A percentile compares a stretch with the other conserved stretches of the same genome.
phyloP scores from a whole-genome alignment of 768 basidiomycete genomes.

The Leccinum longicurvipes region DNA sequence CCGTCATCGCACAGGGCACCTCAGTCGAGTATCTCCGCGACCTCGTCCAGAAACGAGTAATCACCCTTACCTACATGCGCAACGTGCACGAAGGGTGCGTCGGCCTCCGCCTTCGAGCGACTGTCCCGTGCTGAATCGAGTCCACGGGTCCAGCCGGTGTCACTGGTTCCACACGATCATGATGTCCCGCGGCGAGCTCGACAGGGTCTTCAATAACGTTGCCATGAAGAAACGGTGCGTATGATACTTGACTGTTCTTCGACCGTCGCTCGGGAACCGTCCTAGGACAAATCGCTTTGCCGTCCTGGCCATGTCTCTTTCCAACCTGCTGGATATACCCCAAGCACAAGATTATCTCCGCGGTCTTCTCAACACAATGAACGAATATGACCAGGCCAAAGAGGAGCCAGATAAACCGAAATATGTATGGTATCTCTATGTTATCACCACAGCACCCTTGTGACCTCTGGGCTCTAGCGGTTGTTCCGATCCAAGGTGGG shows the following conservation, averaged over 20 bases:
- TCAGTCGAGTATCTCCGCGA: constrained; percentile 78
- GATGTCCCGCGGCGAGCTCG: constrained; percentile 70
- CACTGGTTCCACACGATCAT: constrained; percentile 90
- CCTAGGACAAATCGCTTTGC: constrained; percentile 77
- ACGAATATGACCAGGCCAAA: constrained; percentile 76
- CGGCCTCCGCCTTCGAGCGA: background rate
- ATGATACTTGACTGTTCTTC: background rate
- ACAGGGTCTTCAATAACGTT: constrained; percentile 66
- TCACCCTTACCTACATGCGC: constrained; percentile 81
- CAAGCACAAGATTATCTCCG: constrained; percentile 79
- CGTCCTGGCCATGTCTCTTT: constrained; percentile 82
- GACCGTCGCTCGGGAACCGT: constrained; percentile 6
- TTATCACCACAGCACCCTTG: background rate
- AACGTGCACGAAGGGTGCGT: constrained; percentile 85
- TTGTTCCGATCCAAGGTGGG: constrained; percentile 57
- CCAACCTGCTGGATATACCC: constrained; percentile 75
- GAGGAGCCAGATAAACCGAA: constrained; percentile 52
- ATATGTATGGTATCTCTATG: constrained; percentile 46
- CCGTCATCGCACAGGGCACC: constrained; percentile 51
- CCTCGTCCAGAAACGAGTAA: constrained; percentile 77
- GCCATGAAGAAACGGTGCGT: constrained; percentile 77
- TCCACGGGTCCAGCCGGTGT: constrained; percentile 48
- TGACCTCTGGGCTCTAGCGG: constrained; percentile 36
- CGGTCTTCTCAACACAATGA: constrained; percentile 64
- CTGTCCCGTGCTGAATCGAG: constrained; percentile 3